Conservation (phyloP, 2,329 filamentous ascomycete species). For the Orbilia blumenaviensis region DNA sequence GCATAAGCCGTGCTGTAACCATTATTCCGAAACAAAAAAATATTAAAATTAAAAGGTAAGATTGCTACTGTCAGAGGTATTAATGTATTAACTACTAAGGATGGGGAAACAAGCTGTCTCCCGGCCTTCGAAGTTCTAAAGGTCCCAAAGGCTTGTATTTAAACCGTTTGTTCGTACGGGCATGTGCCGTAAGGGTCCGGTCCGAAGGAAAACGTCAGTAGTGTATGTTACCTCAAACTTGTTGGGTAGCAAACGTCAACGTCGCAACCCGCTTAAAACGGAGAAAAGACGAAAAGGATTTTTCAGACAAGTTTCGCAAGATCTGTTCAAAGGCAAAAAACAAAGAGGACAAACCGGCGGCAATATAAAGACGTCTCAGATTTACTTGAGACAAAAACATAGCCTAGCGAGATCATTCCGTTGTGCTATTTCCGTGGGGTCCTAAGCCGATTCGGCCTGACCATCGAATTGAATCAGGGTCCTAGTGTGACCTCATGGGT, state of each 20-base stretch:
- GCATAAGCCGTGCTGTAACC: slow-evolving; percentile 24
- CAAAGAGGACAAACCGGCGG: slow-evolving; percentile 10
- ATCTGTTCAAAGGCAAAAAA: slow-evolving; percentile 7
- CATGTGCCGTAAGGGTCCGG: slow-evolving; percentile 7
- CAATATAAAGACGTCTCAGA: slow-evolving; percentile 19
- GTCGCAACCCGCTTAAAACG: too few species aligned
- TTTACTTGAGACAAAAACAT: neutral
- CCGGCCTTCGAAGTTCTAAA: neutral
- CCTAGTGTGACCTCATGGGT: slow-evolving; percentile 27
- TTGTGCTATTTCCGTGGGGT: neutral
- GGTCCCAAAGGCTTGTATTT: neutral
- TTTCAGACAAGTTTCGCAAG: slow-evolving; percentile 1
- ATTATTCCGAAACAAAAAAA: neutral
- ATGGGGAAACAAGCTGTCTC: neutral
- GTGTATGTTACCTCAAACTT: too few species aligned
- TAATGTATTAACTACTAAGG: neutral
- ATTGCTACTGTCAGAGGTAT: neutral
- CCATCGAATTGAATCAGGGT: slow-evolving; percentile 13
- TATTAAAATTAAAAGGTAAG: neutral
- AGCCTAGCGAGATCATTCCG: slow-evolving; percentile 7
- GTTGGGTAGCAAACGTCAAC: neutral
- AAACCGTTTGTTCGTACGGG: neutral
- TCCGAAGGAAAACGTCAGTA: neutral
- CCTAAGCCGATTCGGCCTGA: slow-evolving; percentile 2
- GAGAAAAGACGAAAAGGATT: neutral